Conservation (phyloP, 345 rosid genomes). For the Lepidium didymum region DNA sequence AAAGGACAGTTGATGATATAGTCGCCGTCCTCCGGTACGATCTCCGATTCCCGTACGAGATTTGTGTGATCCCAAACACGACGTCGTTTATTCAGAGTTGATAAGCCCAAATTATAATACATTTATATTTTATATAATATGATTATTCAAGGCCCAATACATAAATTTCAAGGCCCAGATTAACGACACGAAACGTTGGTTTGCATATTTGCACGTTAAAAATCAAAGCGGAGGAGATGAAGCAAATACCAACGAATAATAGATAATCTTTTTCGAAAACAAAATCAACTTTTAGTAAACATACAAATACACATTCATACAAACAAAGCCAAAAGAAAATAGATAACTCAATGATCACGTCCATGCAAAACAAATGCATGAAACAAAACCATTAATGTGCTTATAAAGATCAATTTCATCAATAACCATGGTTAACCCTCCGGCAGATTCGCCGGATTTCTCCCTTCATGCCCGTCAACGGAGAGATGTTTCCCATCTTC, state of each 20-base stretch:
- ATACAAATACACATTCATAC: background rate
- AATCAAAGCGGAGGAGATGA: background rate
- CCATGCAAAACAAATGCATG: constrained; percentile 8
- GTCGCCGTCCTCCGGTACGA: background rate
- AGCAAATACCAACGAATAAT: background rate
- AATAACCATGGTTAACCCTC: constrained; percentile 40
- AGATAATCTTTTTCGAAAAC: background rate
- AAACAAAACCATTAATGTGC: background rate
- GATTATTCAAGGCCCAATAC: background rate
- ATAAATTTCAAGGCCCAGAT: background rate
- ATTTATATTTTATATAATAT: too few species aligned
- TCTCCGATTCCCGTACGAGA: background rate
- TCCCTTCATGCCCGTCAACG: constrained; percentile 56
- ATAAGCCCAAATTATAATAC: background rate
- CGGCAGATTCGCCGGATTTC: constrained; percentile 60
- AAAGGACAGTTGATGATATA: background rate
- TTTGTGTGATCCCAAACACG: background rate
- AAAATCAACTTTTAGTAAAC: background rate
- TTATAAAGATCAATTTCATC: background rate
- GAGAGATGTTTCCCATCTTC: constrained; percentile 70
- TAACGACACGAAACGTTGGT: background rate
- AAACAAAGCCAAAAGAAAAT: background rate
- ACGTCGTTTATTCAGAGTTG: background rate
- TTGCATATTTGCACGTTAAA: background rate
- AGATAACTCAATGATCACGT: background rate